These are phyloP conservation scores for Phalaenopsis equestris DNA, from an alignment of 106 monocot species.

Conservation along the genomic window DNA sequence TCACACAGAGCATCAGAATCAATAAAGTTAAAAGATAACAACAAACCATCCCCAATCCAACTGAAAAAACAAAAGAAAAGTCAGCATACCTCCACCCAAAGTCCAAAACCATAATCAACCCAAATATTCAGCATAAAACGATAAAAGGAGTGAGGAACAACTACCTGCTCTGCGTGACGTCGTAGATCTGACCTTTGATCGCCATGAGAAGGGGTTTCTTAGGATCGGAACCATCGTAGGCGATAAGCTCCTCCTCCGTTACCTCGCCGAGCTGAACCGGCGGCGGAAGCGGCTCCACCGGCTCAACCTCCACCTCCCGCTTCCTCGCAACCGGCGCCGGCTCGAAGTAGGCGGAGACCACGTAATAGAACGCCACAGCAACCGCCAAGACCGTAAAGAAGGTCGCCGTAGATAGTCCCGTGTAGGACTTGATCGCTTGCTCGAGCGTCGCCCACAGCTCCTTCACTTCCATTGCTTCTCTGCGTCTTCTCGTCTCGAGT, in stretches of 20 bases:
- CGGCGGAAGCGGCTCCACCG: conserved; percentile 49
- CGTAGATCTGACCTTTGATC: conserved; percentile 75
- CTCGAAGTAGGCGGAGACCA: conserved; percentile 28
- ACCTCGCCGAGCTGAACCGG: conserved; percentile 72
- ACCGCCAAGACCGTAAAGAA: conserved; percentile 55
- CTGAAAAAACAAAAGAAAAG: neutral
- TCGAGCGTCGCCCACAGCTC: conserved; percentile 48
- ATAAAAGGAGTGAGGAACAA: neutral
- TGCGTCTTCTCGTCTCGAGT: neutral
- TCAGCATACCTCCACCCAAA: neutral
- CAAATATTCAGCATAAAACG: neutral
- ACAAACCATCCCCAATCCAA: neutral
- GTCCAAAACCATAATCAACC: neutral
- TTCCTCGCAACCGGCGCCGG: conserved; percentile 18
- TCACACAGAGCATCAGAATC: neutral
- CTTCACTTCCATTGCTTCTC: conserved; percentile 14
- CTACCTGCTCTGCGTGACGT: conserved; percentile 73
- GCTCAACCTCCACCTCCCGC: conserved; percentile 22
- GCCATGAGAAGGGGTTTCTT: conserved; percentile 74
- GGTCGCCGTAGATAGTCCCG: conserved; percentile 42
- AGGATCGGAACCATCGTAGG: conserved; percentile 53
- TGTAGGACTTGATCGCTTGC: conserved; percentile 55
- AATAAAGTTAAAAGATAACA: neutral
- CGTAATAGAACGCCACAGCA: conserved; percentile 42
- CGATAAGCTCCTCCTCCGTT: conserved; percentile 57